Evolutionary conservation across 768 basidiomycete genomes (phyloP).

Genomic region (Boletus vinaceobasis): DNA sequence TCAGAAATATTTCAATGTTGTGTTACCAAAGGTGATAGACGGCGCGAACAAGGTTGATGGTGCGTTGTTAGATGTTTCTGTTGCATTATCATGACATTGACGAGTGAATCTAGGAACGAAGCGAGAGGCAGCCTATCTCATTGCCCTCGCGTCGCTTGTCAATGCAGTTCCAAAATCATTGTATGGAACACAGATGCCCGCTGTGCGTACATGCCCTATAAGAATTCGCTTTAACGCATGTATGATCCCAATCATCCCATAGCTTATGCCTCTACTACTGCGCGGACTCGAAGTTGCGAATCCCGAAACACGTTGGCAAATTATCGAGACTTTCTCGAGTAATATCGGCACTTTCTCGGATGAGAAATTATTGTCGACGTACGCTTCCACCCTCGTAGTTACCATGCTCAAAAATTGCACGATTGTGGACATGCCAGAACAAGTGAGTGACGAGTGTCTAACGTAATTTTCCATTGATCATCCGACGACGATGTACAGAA

Average conservation of each 20-base stretch:
- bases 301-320: slow-evolving; percentile 66
- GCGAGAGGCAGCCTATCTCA: slow-evolving; percentile 67
- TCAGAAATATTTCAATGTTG: slow-evolving; percentile 68
- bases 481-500: slow-evolving; percentile 42
- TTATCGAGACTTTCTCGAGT: slow-evolving; percentile 74
- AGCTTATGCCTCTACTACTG: slow-evolving; percentile 89
- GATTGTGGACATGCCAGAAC: slow-evolving; percentile 47
- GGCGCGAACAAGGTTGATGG: slow-evolving; percentile 58
- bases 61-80: slow-evolving; percentile 29
- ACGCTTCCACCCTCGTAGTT: slow-evolving; percentile 67
- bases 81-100: background rate
- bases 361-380: slow-evolving; percentile 55
- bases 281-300: slow-evolving; percentile 80
- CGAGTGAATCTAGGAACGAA: slow-evolving; percentile 38
- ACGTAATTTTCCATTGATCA: background rate
- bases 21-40: slow-evolving; percentile 71
- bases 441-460: slow-evolving; percentile 40
- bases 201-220: slow-evolving; percentile 35
- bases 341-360: slow-evolving; percentile 60
- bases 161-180: slow-evolving; percentile 73
- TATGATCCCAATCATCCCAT: background rate
- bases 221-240: background rate
- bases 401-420: slow-evolving; percentile 67
- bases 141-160: slow-evolving; percentile 80
- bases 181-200: slow-evolving; percentile 65